Base-by-base conservation (phyloP, 2,329 filamentous ascomycete species). In the Colletotrichum magnum region DNA sequence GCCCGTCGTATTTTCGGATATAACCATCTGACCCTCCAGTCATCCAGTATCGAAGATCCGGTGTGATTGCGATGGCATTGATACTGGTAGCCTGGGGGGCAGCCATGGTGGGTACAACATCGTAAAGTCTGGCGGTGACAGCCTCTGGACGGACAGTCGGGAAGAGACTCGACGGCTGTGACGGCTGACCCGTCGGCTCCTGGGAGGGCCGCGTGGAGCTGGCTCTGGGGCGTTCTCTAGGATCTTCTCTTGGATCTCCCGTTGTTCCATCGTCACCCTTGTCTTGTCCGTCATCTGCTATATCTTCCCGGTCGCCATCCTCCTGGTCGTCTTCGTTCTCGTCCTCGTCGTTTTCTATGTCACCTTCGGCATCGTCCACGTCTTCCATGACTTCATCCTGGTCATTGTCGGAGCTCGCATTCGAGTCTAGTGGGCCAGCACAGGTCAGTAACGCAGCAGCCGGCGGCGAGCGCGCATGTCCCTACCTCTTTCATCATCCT, bases 101-200 rank as follows among this genome's bases (percentile, higher is more conserved):
- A 2, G 96, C 96, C 83, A 98, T 98, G 24, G 96, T 98, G 2
- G 96, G 96, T 1, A 97, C 92, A 69, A 99, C 97, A 78, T 99
- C 96, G 83, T 98, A 99, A 2, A 92, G 89, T 48, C 87, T 84
- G 15, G 96, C 95, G 1, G 87, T 91, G 58, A 97, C 83, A n/a
- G 90, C 93, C 76, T 97, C 94, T 12, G 91, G 86, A 0, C 93
- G 89, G n/a, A 94, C 86, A 58, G 83, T 85, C 5, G 72, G 71
- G 36, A 63, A 71, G 6, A 72, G 70, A 6, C 62, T 56, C 10
- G 28, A 73, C 59, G 10, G 71, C 59, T 66, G 62, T 43, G 45
- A 53, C 47, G 59, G 58, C 41, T 58, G 53, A 43, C 43, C 58
- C 43, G 52, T 72, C 36, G 51, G 52, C 18, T 56, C 59, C 56